Conservation (phyloP, 2,329 filamentous ascomycete genomes). For the Penicillium sp. region DNA sequence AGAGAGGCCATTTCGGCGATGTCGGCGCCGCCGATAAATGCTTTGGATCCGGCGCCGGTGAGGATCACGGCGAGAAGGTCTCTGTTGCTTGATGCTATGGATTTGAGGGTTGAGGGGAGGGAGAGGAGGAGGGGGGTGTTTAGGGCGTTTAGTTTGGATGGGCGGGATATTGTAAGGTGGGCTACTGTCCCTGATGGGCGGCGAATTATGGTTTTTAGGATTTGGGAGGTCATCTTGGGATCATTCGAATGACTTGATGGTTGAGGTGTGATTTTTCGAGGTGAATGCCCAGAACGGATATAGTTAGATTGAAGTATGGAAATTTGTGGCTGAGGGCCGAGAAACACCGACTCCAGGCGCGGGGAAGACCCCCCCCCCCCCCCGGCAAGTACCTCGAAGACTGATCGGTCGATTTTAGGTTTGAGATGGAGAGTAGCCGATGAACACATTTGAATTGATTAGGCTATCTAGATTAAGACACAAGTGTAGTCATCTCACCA, state of each 20-base stretch:
- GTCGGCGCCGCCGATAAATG: constrained; percentile 85
- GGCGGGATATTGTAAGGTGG: constrained; percentile 27
- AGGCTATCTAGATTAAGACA: not conserved
- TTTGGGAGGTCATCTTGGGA: not conserved
- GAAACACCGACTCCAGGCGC: constrained; percentile 10
- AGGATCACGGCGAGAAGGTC: constrained; percentile 36
- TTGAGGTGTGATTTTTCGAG: not conserved
- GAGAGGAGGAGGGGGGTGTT: constrained; percentile 21
- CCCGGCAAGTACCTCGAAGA: not conserved
- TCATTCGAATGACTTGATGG: not conserved
- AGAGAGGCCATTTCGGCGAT: constrained; percentile 65
- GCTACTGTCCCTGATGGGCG: constrained; percentile 18
- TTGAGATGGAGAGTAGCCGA: not conserved
- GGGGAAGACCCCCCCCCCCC: constrained; percentile 7
- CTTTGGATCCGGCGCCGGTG: constrained; percentile 74
- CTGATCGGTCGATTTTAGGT: not conserved
- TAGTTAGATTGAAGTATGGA: not conserved
- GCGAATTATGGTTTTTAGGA: constrained; percentile 16
- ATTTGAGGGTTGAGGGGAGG: constrained; percentile 16
- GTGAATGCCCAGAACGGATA: not conserved
- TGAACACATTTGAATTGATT: not conserved
- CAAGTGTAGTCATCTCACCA: not conserved
- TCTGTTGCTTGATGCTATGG: constrained; percentile 8
- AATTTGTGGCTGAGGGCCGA: constrained; percentile 2
- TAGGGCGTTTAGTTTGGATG: constrained; percentile 27